Conservation (phyloP, 257 asterid species). For the Verbascum thapsus region DNA sequence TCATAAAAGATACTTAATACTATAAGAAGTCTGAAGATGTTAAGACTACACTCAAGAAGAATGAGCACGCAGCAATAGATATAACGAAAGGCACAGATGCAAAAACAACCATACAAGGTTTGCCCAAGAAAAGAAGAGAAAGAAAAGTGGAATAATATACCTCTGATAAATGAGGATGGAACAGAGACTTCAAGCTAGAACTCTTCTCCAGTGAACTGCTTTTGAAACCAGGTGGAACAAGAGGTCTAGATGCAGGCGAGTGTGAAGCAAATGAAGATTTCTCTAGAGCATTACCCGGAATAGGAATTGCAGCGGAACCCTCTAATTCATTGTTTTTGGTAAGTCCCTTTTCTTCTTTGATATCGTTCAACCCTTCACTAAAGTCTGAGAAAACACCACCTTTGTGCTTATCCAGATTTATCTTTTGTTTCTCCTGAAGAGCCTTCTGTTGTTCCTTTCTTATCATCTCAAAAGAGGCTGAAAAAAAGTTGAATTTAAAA, state of each 20-base stretch:
- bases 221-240: constrained; percentile 86
- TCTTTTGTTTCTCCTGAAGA: constrained; percentile 81
- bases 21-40: constrained; percentile 2
- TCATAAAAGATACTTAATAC: neutral
- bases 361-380: constrained; percentile 41
- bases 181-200: constrained; percentile 53
- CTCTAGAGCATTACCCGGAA: constrained; percentile 50
- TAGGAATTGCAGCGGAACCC: constrained; percentile 39
- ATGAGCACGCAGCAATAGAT: constrained; percentile 6
- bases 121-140: neutral
- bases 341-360: constrained; percentile 51
- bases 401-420: constrained; percentile 49
- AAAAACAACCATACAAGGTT: constrained; percentile 20
- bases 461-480: constrained; percentile 91
- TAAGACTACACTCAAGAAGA: neutral
- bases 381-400: constrained; percentile 46
- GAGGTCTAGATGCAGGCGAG: constrained; percentile 69
- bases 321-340: constrained; percentile 45
- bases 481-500: constrained; percentile 24
- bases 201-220: constrained; percentile 57
- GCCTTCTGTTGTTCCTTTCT: constrained; percentile 90
- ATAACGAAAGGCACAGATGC: constrained; percentile 11
- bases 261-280: constrained; percentile 60
- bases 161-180: constrained; percentile 52
- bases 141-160: constrained; percentile 39